phyloP scores from a whole-genome alignment of 352 stramenopile genomes.

The Phytophthora megakarya region DNA sequence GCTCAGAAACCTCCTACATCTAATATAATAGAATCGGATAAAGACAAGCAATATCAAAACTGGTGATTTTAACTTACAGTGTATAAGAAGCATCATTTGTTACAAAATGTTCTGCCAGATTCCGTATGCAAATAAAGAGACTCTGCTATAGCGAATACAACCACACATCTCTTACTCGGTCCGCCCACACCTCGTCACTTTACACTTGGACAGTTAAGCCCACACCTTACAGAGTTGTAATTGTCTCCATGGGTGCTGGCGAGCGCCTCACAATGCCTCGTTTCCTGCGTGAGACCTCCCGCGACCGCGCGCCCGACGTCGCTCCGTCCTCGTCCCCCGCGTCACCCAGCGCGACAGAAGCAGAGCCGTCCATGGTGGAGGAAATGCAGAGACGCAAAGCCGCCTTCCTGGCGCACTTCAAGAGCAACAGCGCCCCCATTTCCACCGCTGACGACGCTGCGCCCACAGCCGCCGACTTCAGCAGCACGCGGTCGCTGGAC shows the following conservation, averaged over 20 bases:
- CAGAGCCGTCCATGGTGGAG: constrained; percentile 39
- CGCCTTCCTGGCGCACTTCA: constrained; percentile 57
- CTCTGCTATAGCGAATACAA: background rate
- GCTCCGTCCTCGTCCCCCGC: constrained; percentile 11
- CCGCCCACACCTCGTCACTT: constrained; percentile 14
- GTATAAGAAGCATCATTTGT: no score
- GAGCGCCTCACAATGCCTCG: constrained; percentile 37
- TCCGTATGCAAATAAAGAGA: constrained; percentile 3
- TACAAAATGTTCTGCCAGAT: no score
- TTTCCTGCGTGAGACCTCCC: constrained; percentile 35
- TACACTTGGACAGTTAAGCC: constrained; percentile 8
- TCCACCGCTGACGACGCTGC: constrained; percentile 17
- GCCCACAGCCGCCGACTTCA: constrained; percentile 18
- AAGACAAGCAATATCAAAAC: background rate
- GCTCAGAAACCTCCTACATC: background rate
- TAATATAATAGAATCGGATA: no score
- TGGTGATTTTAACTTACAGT: no score
- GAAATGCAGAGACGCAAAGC: constrained; percentile 53
- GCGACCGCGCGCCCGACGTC: constrained; percentile 25
- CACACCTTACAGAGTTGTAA: background rate
- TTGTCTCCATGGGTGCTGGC: constrained; percentile 23
- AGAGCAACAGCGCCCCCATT: constrained; percentile 22
- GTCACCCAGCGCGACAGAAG: constrained; percentile 25
- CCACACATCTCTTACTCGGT: background rate
- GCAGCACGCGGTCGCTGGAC: constrained; percentile 28